Evolutionary conservation across 2,329 filamentous ascomycete species (phyloP).

Genomic region (Aspergillus carbonarius): DNA sequence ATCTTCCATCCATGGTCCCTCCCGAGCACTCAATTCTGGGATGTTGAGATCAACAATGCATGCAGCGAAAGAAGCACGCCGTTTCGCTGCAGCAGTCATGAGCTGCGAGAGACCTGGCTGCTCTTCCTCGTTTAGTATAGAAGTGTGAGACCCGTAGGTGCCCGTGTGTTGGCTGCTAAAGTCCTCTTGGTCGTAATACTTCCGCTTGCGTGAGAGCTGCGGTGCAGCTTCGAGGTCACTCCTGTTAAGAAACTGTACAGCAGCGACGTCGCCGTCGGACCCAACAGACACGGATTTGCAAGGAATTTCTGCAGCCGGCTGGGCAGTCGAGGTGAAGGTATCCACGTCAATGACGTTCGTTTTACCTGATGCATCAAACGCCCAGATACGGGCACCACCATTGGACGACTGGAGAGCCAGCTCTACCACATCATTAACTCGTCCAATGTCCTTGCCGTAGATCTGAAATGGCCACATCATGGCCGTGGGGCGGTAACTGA

Average conservation of each 20-base stretch:
- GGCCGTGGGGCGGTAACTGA: constrained; percentile 31
- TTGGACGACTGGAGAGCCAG: constrained; percentile 47
- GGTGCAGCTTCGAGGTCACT: constrained; percentile 9
- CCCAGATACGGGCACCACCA: constrained; percentile 53
- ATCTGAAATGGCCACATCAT: constrained; percentile 53
- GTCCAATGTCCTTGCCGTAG: constrained; percentile 51
- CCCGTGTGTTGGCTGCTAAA: constrained; percentile 27
- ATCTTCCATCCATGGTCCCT: too few species aligned
- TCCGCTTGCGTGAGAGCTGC: constrained; percentile 27
- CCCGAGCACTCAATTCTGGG: constrained; percentile 18
- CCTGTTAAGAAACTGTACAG: constrained; percentile 18
- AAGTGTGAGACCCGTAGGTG: background rate
- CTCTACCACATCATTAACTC: constrained; percentile 49
- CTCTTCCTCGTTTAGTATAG: background rate
- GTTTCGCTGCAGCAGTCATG: background rate
- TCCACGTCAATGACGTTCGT: constrained; percentile 51
- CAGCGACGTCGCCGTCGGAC: constrained; percentile 28
- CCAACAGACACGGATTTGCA: constrained; percentile 25
- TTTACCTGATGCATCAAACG: constrained; percentile 47
- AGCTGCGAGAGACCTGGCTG: background rate
- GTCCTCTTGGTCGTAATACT: constrained; percentile 20
- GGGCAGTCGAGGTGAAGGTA: constrained; percentile 23
- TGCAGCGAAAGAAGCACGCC: constrained; percentile 12
- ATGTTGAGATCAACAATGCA: constrained; percentile 40
- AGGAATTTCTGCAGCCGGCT: constrained; percentile 15